Percentiles rank a stretch among this genome's conserved stretches.
Conservation (phyloP, 2,329 filamentous ascomycete genomes). For the Aspergillus hortae region DNA sequence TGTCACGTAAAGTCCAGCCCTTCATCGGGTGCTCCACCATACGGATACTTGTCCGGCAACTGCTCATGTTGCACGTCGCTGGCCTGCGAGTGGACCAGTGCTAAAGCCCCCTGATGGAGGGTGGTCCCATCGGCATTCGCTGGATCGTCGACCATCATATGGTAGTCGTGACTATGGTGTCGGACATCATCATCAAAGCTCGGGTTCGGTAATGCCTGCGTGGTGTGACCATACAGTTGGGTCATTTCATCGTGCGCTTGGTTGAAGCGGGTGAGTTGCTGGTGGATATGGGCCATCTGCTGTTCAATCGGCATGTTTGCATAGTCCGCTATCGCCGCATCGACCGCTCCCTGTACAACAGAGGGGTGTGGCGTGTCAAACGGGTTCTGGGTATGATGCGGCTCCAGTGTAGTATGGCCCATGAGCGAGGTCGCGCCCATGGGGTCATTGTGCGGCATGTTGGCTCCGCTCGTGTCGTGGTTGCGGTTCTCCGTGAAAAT, state of each 20-base stretch:
- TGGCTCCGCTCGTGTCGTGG: constrained; percentile 1
- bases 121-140: constrained; percentile 30
- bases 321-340: constrained; percentile 38
- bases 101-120: constrained; percentile 36
- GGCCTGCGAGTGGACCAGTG: constrained; percentile 36
- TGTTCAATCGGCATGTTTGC: constrained; percentile 58
- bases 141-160: constrained; percentile 41
- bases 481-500: constrained; percentile 19
- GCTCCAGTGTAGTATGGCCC: constrained; percentile 19
- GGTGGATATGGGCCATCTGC: constrained; percentile 55
- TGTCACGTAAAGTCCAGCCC: constrained; percentile 20
- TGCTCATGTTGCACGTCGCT: constrained; percentile 41
- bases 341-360: constrained; percentile 33
- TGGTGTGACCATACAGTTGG: constrained; percentile 31
- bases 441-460: constrained; percentile 8
- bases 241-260: constrained; percentile 36
- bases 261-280: constrained; percentile 38
- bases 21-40: constrained; percentile 37
- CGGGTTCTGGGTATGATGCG: constrained; percentile 26
- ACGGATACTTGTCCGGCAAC: constrained; percentile 38
- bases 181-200: constrained; percentile 39
- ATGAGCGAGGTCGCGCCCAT: constrained; percentile 18
- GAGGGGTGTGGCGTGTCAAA: constrained; percentile 29
- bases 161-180: constrained; percentile 38
- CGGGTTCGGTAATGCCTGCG: constrained; percentile 28